Base-by-base conservation (phyloP, 2,329 filamentous ascomycete species). In the Fusarium robinianum region DNA sequence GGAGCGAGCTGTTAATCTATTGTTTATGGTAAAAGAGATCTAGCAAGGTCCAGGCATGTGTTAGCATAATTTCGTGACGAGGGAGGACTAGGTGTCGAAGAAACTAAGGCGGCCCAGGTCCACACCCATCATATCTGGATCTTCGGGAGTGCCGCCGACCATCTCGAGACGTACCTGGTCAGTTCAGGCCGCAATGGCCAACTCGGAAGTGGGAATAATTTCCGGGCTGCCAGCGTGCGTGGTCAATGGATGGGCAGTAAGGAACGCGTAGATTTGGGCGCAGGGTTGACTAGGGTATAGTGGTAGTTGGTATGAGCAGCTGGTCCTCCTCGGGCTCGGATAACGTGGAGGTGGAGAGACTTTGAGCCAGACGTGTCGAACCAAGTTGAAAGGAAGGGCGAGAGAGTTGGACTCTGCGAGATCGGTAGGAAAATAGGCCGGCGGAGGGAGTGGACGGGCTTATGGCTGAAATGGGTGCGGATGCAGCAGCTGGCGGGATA, bases 141-240 rank as follows among this genome's bases (percentile, higher is more conserved):
- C 51, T 57, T 60, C 60, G 60, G 60, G 49, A 63, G 54, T 59
- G 60, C 60, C 60, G 60, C 57, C 49, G 57, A 45, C 51, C 48
- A 55, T 60, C 46, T 56, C 36, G 46, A n/a, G 53, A 51, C 60
- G 60, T 63, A 63, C 60, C 57, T 55, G 49, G 53, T 56, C 46
- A 36, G 59, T 50, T 62, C 50, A 57, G 51, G 55, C 52, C 58
- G 60, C 60, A 62, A 55, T 61, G 60, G 53, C 58, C 60, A 63
- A 55, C 44, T 60, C 48, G 38, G 53, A 53, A 49, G 58, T 53
- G 58, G 56, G 53, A 48, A 57, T 61, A 63, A 63, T 63, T 60
- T 63, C 60, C 60, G 60, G 55, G 35, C 51, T 46, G 40, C 45
- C 47, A 59, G 51, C 46, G 52, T 60, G 58, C 52, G 51, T 47